phyloP scores from a whole-genome alignment of 148 eudicot genomes.

The Chenopodium suecicum region DNA sequence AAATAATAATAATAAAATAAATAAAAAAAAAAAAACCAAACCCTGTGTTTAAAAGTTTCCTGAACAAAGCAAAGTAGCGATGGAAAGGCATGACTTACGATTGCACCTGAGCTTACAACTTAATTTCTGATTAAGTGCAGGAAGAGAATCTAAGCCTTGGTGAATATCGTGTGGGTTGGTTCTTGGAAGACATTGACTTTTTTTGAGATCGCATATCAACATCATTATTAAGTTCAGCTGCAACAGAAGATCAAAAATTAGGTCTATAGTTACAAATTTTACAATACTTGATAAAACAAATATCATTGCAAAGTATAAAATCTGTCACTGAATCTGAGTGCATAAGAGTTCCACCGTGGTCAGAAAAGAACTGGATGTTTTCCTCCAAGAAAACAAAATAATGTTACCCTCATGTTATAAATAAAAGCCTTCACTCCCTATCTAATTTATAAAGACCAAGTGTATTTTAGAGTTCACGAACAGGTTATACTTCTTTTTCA shows the following conservation, averaged over 20 bases:
- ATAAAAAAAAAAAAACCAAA: too few species aligned
- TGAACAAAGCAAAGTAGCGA: not conserved
- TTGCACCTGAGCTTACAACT: slow-evolving; percentile 4
- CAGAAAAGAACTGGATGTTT: not conserved
- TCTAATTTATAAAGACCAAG: not conserved
- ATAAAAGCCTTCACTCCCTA: not conserved
- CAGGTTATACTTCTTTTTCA: not conserved
- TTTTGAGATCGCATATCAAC: slow-evolving; percentile 11
- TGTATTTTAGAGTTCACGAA: not conserved
- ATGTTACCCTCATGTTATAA: not conserved
- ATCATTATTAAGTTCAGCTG: slow-evolving; percentile 11
- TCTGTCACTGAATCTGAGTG: not conserved
- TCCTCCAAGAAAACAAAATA: not conserved
- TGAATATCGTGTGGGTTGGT: slow-evolving; percentile 13
- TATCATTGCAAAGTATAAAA: too few species aligned
- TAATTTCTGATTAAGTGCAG: not conserved
- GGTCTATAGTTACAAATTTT: not conserved
- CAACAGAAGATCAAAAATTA: not conserved
- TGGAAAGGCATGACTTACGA: slow-evolving; percentile 4
- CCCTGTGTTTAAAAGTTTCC: not conserved
- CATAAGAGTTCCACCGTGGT: not conserved
- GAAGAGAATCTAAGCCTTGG: slow-evolving; percentile 17
- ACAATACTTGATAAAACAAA: too few species aligned
- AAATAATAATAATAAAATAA: too few species aligned
- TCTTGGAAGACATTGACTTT: slow-evolving; percentile 13